Evolutionary conservation across 1,284 basidiomycete species (phyloP), one percentile per base, ranked within the genome.

Genomic region (Paramarasmius palmivorus): DNA sequence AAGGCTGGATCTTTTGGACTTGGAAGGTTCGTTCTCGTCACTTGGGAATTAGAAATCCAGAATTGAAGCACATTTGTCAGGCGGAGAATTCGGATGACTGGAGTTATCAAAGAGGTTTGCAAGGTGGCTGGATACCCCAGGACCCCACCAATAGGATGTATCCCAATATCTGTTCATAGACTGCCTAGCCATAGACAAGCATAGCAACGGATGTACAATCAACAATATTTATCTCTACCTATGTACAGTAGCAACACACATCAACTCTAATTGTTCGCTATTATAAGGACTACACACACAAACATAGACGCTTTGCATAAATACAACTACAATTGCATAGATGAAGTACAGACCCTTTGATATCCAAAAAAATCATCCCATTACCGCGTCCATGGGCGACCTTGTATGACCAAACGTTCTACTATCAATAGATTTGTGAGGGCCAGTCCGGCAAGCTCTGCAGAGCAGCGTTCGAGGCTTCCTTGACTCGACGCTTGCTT

Each of bases 1-100:
- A 83, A 49, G 90, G 90, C n/a, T 92, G 89, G 89, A 74, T 89
- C n/a, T 88, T 79, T 65, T 92, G 90, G 90, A 83, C 88, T 10
- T 92, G 89, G 88, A 90, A 90, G 80, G 86, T 83, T 46, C 6
- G 17, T 32, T 49, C 54, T 22, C 35, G 17, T 44, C 34, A 52
- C 38, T 19, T 52, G 54, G 17, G 46, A 48, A 47, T 20, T 15
- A 41, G 29, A 14, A 54, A 34, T 29, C 44, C 49, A 19, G 9
- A 46, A 39, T 37, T n/a, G 48, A n/a, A 56, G 37, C 32, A 57
- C 49, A 51, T 59, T 26, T 15, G 23, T 69, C 55, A 79, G 81
- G 75, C 82, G n/a, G 86, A 89, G 68, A 81, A 78, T 60, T 82
- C 85, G n/a, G 86, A 88, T 62, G 86, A 89, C 57, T 88, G 84